A percentile compares a stretch with the other conserved stretches of the same genome.
Evolutionary conservation across 1,284 basidiomycete genomes (phyloP).

Genomic region (Leccinum solheimii): DNA sequence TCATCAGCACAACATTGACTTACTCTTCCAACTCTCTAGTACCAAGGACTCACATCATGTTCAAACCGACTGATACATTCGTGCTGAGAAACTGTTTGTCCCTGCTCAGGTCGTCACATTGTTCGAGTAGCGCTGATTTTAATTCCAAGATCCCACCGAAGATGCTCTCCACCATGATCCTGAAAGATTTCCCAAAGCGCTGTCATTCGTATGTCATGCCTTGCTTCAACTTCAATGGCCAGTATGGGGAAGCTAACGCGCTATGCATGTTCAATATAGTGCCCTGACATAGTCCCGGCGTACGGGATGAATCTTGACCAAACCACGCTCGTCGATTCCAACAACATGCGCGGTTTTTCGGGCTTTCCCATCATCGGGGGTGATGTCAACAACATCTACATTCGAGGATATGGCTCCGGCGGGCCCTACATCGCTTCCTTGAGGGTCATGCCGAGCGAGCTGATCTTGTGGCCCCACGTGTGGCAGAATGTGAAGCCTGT

Average conservation of each 20-base stretch:
- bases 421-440: slow-evolving; percentile 5
- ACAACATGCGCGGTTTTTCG: slow-evolving; percentile 12
- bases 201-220: slow-evolving; percentile 8
- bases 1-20: slow-evolving; percentile 1
- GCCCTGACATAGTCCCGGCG: slow-evolving; percentile 15
- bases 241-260: not conserved
- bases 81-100: slow-evolving; percentile 13
- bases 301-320: slow-evolving; percentile 4
- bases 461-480: slow-evolving; percentile 16
- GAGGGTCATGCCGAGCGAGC: slow-evolving; percentile 8
- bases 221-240: not conserved
- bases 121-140: not conserved
- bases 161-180: not conserved
- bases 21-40: not conserved
- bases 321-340: not conserved
- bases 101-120: not conserved
- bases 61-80: not conserved
- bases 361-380: slow-evolving; percentile 15
- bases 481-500: slow-evolving; percentile 4
- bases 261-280: slow-evolving; percentile 4
- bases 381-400: slow-evolving; percentile 12
- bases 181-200: slow-evolving; percentile 6
- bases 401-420: slow-evolving; percentile 12
- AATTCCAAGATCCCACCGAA: slow-evolving; percentile 13
- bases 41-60: not conserved